Conservation (phyloP, 2,329 filamentous ascomycete genomes). For the Phialemonium atrogriseum region DNA sequence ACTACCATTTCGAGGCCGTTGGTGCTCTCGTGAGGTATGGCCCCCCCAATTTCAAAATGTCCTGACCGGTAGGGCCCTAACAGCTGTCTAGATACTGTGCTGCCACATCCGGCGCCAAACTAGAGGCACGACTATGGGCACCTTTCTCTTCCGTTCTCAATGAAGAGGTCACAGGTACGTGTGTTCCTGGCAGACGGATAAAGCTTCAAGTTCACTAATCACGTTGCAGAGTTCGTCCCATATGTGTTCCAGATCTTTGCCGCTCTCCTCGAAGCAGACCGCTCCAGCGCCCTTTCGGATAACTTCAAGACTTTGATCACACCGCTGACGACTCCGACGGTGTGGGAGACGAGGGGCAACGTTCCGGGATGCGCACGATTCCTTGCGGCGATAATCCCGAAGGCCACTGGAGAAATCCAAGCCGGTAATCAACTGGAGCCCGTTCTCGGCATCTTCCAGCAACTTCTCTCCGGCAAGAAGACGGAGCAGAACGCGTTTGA, state of each 20-base stretch:
- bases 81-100: constrained; percentile 51
- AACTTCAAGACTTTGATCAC: constrained; percentile 74
- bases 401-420: constrained; percentile 64
- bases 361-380: constrained; percentile 84
- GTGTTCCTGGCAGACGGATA: neutral
- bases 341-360: constrained; percentile 92
- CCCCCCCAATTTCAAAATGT: neutral
- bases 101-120: constrained; percentile 55
- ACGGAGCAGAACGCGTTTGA: constrained; percentile 87
- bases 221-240: constrained; percentile 70
- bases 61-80: constrained; percentile 8
- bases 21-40: constrained; percentile 71
- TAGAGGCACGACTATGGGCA: constrained; percentile 74
- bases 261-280: constrained; percentile 80
- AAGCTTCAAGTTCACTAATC: too few relatives aligned
- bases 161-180: constrained; percentile 69
- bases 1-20: constrained; percentile 93
- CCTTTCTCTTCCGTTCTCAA: constrained; percentile 75
- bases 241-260: constrained; percentile 96
- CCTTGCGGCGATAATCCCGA: constrained; percentile 74
- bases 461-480: constrained; percentile 70
- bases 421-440: constrained; percentile 76
- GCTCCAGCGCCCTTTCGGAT: constrained; percentile 65
- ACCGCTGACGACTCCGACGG: constrained; percentile 68
- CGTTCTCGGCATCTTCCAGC: constrained; percentile 93